Evolutionary conservation across 73 alveolate genomes (phyloP), one percentile per base, ranked within the genome.

Genomic region (Stentor coeruleus): DNA sequence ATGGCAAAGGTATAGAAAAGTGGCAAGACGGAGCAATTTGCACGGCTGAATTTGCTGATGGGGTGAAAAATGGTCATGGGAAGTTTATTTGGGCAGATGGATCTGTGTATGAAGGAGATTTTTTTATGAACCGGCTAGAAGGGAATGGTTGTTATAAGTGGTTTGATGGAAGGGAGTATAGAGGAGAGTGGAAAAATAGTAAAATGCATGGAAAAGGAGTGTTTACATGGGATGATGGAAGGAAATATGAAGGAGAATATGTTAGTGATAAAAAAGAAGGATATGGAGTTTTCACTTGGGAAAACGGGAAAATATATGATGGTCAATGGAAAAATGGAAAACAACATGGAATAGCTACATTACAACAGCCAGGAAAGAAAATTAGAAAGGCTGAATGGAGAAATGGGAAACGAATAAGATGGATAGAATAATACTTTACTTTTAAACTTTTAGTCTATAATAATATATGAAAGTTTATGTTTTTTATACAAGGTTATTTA

Each of bases 11-110:
- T 14, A 42, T 31, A 30, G 95, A 89, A 58, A 60, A 31, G 33
- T 89, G 90, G 89, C 91, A 91, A 28, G 93, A 89, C 83, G 95
- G 95, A 0, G 84, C 93, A 11, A 87, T 40, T 28, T 89, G 76
- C 33, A 57, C 36, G 49, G 95, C 92, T 39, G 74, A 14, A 3
- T 89, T 74, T 49, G 73, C 33, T 57, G 79, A 82, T 35, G 95
- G 95, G 14, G n/a, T 82, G 75, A 81, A 89, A 74, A 81, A 38
- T 26, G 92, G 91, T 3, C 66, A 3, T 3, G 95, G 90, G 14
- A 66, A 72, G 49, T 73, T 82, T 49, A 38, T 35, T 3, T 89
- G 91, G 85, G 79, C 74, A 11, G 90, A 89, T 87, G 90, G 92
- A 6, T 49, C 84, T 3, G 33, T 11, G 1, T 85, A 85, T 81